Evolutionary conservation across 1,139 yeast species (phyloP), one percentile per base, ranked within the genome.

Genomic region (Suhomyces coccinellae): DNA sequence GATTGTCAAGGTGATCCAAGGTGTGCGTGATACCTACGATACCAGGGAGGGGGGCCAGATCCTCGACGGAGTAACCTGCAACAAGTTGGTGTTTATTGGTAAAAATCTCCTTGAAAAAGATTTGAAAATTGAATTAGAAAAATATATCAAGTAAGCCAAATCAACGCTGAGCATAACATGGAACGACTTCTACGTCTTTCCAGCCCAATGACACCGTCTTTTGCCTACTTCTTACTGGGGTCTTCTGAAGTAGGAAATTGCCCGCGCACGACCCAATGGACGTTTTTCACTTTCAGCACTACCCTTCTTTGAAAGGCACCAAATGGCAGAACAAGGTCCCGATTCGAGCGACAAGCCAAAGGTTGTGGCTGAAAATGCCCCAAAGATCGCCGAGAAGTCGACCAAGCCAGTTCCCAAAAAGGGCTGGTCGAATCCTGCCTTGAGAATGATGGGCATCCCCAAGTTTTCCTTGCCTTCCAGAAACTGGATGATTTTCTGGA

Each of bases 401-500:
- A 15, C 39, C 16, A 39, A 26, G 26, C 12, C 38, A 6, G 33
- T 22, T 12, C 35, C 34, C 36, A 71, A 71, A 51, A 77, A 76
- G 49, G 85, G 83, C 28, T 87, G 81, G 74, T 69, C 84, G 13
- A 91, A 91, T 60, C 97, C 97, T 2, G 97, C 97, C 0, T 78
- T 93, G 44, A 70, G 81, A 54, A 88, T 88, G 59, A 80, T 93
- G 88, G 99, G 99, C 1, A 78, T 93, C 39, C 88, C 90, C 4
- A 68, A 83, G 22, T 58, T 89, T 28, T 78, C 85, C 32, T 66
- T 95, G 16, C 99, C 99, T 0, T 85, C 96, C 1, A 75, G 97
- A 52, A 93, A 91, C 69, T 91, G 98, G 99, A 67, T 81, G 73
- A 87, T 90, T 36, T 93, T 95, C 64, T 87, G 96, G 90, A 63